Conservation (phyloP, 371 early-diverging fungal genomes). For the Sporodiniella umbellata region DNA sequence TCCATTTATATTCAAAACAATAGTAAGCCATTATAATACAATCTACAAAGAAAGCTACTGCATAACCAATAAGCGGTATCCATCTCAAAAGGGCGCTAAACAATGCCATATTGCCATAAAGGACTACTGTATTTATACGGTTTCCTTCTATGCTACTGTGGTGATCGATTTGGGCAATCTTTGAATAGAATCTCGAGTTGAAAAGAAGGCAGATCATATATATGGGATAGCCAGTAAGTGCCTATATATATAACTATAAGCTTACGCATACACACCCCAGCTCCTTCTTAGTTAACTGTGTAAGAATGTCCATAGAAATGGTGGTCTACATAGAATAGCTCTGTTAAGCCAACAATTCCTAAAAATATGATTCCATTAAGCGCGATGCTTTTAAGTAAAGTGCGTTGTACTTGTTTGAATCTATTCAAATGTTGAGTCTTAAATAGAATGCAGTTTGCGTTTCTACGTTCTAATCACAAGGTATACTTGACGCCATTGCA, state of each 20-base stretch:
- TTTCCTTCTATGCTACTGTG: neutral
- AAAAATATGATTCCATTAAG: conserved; percentile 38
- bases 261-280: neutral
- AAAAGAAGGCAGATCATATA: conserved; percentile 38
- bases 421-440: conserved; percentile 9
- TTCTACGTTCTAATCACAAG: conserved; percentile 30
- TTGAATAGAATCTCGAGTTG: conserved; percentile 35
- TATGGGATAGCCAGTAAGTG: conserved; percentile 47
- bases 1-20: conserved; percentile 52
- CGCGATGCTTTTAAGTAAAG: conserved; percentile 31
- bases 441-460: neutral
- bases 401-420: conserved; percentile 32
- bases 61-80: conserved; percentile 36
- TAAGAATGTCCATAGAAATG: conserved; percentile 40
- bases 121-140: conserved; percentile 28
- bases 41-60: conserved; percentile 33
- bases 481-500: conserved; percentile 30
- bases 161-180: conserved; percentile 30
- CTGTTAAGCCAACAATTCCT: conserved; percentile 34
- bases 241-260: conserved; percentile 16
- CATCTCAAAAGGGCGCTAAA: conserved; percentile 26
- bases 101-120: conserved; percentile 41
- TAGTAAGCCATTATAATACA: conserved; percentile 49
- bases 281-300: conserved; percentile 19
- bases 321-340: conserved; percentile 38